Base-by-base conservation (phyloP, 441 rosid genomes). In the Mallotus japonicus region DNA sequence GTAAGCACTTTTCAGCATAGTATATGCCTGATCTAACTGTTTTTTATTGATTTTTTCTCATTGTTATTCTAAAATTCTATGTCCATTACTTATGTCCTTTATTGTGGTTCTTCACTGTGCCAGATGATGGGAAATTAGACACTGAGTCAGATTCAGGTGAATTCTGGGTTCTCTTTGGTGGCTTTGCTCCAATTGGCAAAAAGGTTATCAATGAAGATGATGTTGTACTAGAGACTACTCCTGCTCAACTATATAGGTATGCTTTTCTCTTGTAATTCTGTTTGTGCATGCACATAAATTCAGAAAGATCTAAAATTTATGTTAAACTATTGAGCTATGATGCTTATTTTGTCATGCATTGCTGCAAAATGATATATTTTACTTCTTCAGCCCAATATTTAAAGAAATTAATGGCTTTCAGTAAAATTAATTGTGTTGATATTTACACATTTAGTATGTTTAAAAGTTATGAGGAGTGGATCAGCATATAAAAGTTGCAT, bases 121-220 rank as follows among this genome's bases (percentile, higher is more conserved):
- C 83, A 95, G 98, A 93, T 82, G 99, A 96, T 78, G 98, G 99
- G 37, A 96, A 93, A 81, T 83, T 96, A 77, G 98, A 96, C 83
- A 91, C 98, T 17, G 97, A 92, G 83, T 96, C 99, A 42, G 99
- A 96, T 79, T 94, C 99, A 0, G 99, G 99, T 69, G 99, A 90
- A 78, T 96, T 96, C 76, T 93, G 99, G 99, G 98, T 93, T 73
- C 96, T 96, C 65, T 85, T 93, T 79, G 99, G 99, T 81, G 99
- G 99, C 59, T 96, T 96, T 84, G 98, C 99, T 75, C 98, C 99
- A 61, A 91, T 96, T 46, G 95, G 90, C 73, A 93, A 90, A 89
- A 96, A 96, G 79, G 90, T 90, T 79, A 70, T 82, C 22, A 77
- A 77, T 73, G 99, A 96, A 70, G 97, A 96, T 78, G 99, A 96